A percentile compares a stretch with the other conserved stretches of the same genome.
These are phyloP conservation scores for Ogataea corticis DNA, from an alignment of 805 yeast species.

Conservation along the genomic window DNA sequence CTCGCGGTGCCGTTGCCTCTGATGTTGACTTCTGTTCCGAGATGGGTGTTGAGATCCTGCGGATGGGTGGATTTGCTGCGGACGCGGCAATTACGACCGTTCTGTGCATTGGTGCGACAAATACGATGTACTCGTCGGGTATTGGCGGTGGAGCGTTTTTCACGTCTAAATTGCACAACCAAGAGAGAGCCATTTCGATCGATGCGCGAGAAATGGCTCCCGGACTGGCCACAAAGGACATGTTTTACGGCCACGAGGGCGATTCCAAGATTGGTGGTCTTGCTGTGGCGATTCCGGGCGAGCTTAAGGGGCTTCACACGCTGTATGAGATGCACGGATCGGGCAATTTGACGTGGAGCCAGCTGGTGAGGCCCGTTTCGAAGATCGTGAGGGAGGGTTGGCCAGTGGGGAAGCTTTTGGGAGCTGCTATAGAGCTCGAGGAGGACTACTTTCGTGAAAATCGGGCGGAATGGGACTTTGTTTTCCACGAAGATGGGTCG, in stretches of 20 bases:
- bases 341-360: constrained; percentile 69
- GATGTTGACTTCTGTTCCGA: constrained; percentile 65
- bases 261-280: constrained; percentile 76
- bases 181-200: constrained; percentile 56
- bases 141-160: constrained; percentile 96
- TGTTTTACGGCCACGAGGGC: constrained; percentile 53
- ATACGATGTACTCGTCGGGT: constrained; percentile 82
- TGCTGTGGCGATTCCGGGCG: constrained; percentile 93
- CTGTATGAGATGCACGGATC: constrained; percentile 64
- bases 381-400: constrained; percentile 68
- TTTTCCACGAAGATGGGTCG: constrained; percentile 38
- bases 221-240: constrained; percentile 52
- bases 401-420: constrained; percentile 47
- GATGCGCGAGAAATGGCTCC: constrained; percentile 95
- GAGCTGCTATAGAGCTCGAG: constrained; percentile 40
- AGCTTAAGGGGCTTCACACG: constrained; percentile 75
- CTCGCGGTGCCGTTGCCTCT: constrained; percentile 63
- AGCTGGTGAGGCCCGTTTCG: constrained; percentile 74
- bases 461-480: constrained; percentile 56
- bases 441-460: constrained; percentile 33
- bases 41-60: constrained; percentile 58
- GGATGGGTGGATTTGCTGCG: constrained; percentile 76
- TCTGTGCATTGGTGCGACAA: constrained; percentile 81
- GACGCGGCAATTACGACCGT: constrained; percentile 92
- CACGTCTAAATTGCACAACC: constrained; percentile 41